Evolutionary conservation across 1,284 basidiomycete species (phyloP), one percentile per base, ranked within the genome.

Genomic region (Kwoniella shivajii): DNA sequence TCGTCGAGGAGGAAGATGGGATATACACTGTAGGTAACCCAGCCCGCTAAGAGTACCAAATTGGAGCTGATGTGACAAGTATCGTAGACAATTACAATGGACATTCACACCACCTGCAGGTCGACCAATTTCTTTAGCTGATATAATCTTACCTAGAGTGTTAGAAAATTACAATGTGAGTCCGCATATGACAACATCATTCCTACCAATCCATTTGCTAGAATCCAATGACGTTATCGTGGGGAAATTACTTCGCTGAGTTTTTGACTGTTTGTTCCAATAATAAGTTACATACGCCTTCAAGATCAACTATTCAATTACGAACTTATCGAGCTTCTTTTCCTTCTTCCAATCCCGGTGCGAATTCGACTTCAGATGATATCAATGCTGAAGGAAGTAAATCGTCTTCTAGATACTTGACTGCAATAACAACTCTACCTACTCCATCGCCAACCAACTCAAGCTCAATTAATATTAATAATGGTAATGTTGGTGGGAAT

Each of bases 111-210:
- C 61, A 14, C 68, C 68, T 26, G 26, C 54, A 18, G 59, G 64
- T n/a, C 57, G 57, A 13, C 59, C 63, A 18, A 55, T 55, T 13
- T 66, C 62, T 16, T 53, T 73, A 22, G 59, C 57, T 29, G 73
- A 76, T 33, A 63, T 74, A n/a, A 57, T 76, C 54, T 48, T 70
- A 11, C 60, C 62, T 27, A 61, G 72, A 4, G 59, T 75, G 3
- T 63, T 76, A 2, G 73, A 75, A 51, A 68, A 68, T 36, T 72
- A 76, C 52, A 64, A 66, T 11, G 74, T 74, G 41, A 41, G 72
- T 63, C 6, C 18, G 30, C 38, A 14, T 29, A 7, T 39, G 26
- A 16, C 47, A 13, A 41, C 39, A 27, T 31, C n/a, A 0, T 31
- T 45, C 33, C 11, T n/a, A n/a, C 14, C n/a, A 3, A 3, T 44